phyloP scores from a whole-genome alignment of 139 green algal genomes.

The Zygnema circumcarinatum region DNA sequence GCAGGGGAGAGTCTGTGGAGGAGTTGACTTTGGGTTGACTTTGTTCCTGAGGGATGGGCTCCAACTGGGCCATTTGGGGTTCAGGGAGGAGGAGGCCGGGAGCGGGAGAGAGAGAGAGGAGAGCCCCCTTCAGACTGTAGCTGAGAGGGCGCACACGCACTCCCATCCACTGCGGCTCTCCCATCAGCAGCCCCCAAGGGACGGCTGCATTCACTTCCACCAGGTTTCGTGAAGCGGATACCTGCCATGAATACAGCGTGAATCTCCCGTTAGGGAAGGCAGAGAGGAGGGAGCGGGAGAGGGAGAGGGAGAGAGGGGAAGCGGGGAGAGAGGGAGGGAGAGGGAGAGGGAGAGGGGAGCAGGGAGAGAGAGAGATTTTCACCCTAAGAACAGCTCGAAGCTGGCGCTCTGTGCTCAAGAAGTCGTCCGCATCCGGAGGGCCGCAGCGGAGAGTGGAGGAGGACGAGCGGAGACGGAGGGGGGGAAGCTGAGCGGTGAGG shows the following conservation, averaged over 20 bases:
- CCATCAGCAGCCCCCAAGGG: slow-evolving; percentile 31
- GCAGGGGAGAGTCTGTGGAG: neutral
- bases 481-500: slow-evolving; percentile 31
- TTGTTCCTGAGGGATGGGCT: slow-evolving; percentile 5
- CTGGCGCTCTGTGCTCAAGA: slow-evolving; percentile 32
- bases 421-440: slow-evolving; percentile 42
- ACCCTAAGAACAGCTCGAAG: slow-evolving; percentile 29
- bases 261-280: neutral
- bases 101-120: slow-evolving; percentile 18
- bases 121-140: slow-evolving; percentile 39
- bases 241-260: slow-evolving; percentile 8
- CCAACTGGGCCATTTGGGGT: slow-evolving; percentile 37
- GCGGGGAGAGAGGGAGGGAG: neutral
- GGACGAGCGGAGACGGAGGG: slow-evolving; percentile 37
- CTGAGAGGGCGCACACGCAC: slow-evolving; percentile 31
- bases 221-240: slow-evolving; percentile 35
- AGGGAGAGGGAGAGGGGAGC: slow-evolving; percentile 13
- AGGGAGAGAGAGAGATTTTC: neutral
- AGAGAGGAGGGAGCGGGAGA: neutral
- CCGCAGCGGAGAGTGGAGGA: slow-evolving; percentile 12
- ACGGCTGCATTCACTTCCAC: slow-evolving; percentile 33
- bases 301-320: neutral
- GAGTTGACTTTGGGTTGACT: neutral
- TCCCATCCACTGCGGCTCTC: slow-evolving; percentile 49
- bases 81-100: slow-evolving; percentile 31